Conservation (phyloP, 495 filamentous ascomycete genomes). For the Antarctomyces pellizariae region DNA sequence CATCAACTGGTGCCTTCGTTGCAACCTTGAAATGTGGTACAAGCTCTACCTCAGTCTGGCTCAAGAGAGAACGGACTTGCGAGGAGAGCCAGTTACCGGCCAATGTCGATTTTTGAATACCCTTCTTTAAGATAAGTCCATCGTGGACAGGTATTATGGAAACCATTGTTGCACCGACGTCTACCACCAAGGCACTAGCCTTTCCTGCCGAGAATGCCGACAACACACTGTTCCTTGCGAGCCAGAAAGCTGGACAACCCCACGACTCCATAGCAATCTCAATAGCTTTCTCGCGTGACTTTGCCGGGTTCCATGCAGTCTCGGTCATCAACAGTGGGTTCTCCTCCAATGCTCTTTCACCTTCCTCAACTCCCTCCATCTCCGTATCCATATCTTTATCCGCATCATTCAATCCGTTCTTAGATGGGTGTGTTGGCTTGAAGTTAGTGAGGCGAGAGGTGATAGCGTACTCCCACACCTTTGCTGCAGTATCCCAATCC, state of each 20-base stretch:
- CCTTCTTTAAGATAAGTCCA: constrained; percentile 79
- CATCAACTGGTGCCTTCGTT: constrained; percentile 73
- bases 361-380: constrained; percentile 40
- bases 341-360: constrained; percentile 64
- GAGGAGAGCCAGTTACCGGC: constrained; percentile 76
- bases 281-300: constrained; percentile 73
- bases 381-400: constrained; percentile 32
- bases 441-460: constrained; percentile 51
- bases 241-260: constrained; percentile 82
- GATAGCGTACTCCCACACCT: constrained; percentile 74
- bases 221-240: constrained; percentile 34
- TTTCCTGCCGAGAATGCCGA: constrained; percentile 72
- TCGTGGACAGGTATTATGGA: constrained; percentile 85
- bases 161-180: constrained; percentile 76
- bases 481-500: constrained; percentile 84
- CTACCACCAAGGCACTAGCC: constrained; percentile 72
- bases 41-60: constrained; percentile 47
- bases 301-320: constrained; percentile 71
- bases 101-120: constrained; percentile 56
- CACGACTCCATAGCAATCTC: constrained; percentile 92
- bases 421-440: constrained; percentile 34
- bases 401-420: constrained; percentile 54
- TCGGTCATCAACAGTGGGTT: constrained; percentile 88
- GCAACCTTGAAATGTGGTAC: constrained; percentile 71
- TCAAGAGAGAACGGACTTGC: constrained; percentile 65